Conservation (phyloP, 116 monocot genomes). For the Phalaenopsis hybrid region DNA sequence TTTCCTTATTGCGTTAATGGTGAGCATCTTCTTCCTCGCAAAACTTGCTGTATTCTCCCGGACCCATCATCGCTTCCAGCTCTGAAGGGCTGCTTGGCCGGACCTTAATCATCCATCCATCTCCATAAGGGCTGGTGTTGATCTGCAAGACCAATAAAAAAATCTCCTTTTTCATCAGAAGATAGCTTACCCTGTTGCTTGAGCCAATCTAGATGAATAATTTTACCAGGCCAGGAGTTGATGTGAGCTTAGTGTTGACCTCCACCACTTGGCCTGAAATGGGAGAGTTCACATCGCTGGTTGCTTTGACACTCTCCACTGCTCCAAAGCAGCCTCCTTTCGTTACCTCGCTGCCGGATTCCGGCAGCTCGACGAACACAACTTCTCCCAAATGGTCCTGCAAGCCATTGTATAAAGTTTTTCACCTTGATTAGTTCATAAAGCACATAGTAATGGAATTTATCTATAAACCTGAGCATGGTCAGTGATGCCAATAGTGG, state of each 20-base stretch:
- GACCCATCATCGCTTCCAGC: constrained; percentile 58
- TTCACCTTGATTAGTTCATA: too few species aligned
- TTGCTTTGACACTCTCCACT: constrained; percentile 94
- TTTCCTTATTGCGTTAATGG: constrained; percentile 25
- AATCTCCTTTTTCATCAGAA: background rate
- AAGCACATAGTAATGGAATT: background rate
- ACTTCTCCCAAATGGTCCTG: constrained; percentile 83
- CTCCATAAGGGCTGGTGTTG: constrained; percentile 72
- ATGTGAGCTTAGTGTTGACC: constrained; percentile 51
- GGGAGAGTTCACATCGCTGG: constrained; percentile 79
- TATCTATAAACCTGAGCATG: constrained; percentile 66
- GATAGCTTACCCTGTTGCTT: background rate
- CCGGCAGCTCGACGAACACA: constrained; percentile 78
- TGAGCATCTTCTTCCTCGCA: constrained; percentile 89
- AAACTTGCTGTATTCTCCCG: constrained; percentile 60
- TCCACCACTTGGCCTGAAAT: constrained; percentile 72
- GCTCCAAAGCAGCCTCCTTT: constrained; percentile 57
- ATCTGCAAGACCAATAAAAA: constrained; percentile 29
- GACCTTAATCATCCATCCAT: constrained; percentile 97
- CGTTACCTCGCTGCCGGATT: constrained; percentile 34
- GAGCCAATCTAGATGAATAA: background rate
- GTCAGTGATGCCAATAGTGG: constrained; percentile 88
- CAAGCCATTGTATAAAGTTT: background rate
- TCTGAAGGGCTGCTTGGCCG: constrained; percentile 61
- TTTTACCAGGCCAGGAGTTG: constrained; percentile 11